These are phyloP conservation scores for Arabidopsis hybrid DNA, from an alignment of 441 rosid genomes.

Conservation along the genomic window DNA sequence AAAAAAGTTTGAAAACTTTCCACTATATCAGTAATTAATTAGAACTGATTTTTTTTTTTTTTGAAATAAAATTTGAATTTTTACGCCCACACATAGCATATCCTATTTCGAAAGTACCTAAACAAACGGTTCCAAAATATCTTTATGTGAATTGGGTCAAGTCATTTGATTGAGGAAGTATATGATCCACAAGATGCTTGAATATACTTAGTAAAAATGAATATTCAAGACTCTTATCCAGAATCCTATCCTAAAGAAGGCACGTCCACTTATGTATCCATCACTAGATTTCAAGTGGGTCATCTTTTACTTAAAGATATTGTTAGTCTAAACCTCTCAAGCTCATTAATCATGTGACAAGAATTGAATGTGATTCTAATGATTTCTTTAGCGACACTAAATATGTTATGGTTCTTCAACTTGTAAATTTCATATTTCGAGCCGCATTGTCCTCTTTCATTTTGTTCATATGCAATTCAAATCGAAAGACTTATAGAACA, in stretches of 20 bases:
- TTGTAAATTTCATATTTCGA: slow-evolving; percentile 4
- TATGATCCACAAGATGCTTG: slow-evolving; percentile 22
- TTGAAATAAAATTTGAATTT: background rate
- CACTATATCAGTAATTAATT: background rate
- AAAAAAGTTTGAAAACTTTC: background rate
- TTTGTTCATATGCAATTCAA: slow-evolving; percentile 1
- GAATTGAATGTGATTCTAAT: slow-evolving; percentile 6
- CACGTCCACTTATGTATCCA: slow-evolving; percentile 29
- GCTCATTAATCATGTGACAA: slow-evolving; percentile 15
- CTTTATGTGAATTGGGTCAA: slow-evolving; percentile 5
- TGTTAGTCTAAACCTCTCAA: slow-evolving; percentile 5
- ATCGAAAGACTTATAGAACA: slow-evolving; percentile 29
- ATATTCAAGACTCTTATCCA: slow-evolving; percentile 34
- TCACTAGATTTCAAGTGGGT: slow-evolving; percentile 36
- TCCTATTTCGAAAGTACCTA: background rate
- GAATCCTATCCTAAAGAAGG: slow-evolving; percentile 34
- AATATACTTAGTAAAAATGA: slow-evolving; percentile 29
- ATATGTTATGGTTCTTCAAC: background rate
- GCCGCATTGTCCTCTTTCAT: slow-evolving; percentile 7
- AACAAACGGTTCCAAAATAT: background rate
- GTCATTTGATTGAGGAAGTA: background rate
- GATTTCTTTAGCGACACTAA: background rate
- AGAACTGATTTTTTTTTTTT: background rate
- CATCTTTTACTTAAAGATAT: slow-evolving; percentile 30
- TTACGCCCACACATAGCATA: background rate